Percentiles rank a stretch among this genome's conserved stretches.
Evolutionary conservation across 768 basidiomycete genomes (phyloP).

Genomic region (Suillus clintonianus): DNA sequence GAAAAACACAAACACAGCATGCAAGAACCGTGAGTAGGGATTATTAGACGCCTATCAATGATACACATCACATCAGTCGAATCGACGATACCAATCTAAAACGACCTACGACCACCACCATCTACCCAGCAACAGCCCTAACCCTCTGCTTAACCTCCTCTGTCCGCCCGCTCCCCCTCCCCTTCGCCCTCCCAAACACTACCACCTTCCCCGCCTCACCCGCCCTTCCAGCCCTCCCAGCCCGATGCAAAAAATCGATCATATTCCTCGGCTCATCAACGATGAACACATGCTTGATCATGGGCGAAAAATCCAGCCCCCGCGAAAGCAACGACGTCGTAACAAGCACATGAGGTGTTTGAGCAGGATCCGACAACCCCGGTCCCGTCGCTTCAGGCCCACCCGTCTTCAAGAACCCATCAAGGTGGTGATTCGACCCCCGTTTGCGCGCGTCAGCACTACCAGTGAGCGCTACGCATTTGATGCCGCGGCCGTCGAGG

Average conservation of each 20-base stretch:
- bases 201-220: slow-evolving; percentile 72
- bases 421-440: slow-evolving; percentile 77
- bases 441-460: slow-evolving; percentile 55
- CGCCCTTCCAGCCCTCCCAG: slow-evolving; percentile 80
- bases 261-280: slow-evolving; percentile 87
- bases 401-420: slow-evolving; percentile 60
- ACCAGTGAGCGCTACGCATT: slow-evolving; percentile 67
- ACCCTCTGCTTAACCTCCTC: slow-evolving; percentile 55
- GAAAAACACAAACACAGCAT: not conserved
- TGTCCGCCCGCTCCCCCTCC: slow-evolving; percentile 57
- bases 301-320: slow-evolving; percentile 84
- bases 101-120: not conserved
- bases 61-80: not conserved
- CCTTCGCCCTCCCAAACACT: slow-evolving; percentile 71
- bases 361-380: slow-evolving; percentile 24
- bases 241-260: slow-evolving; percentile 91
- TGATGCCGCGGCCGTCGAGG: slow-evolving; percentile 61
- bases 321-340: slow-evolving; percentile 91
- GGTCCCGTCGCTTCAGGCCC: slow-evolving; percentile 10
- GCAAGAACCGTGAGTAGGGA: slow-evolving; percentile 1
- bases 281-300: slow-evolving; percentile 81
- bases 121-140: slow-evolving; percentile 37
- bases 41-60: not conserved
- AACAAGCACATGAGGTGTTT: slow-evolving; percentile 68
- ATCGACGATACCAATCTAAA: not conserved